Evolutionary conservation across 345 rosid species (phyloP).

Genomic region (Eutrema yunnanense): DNA sequence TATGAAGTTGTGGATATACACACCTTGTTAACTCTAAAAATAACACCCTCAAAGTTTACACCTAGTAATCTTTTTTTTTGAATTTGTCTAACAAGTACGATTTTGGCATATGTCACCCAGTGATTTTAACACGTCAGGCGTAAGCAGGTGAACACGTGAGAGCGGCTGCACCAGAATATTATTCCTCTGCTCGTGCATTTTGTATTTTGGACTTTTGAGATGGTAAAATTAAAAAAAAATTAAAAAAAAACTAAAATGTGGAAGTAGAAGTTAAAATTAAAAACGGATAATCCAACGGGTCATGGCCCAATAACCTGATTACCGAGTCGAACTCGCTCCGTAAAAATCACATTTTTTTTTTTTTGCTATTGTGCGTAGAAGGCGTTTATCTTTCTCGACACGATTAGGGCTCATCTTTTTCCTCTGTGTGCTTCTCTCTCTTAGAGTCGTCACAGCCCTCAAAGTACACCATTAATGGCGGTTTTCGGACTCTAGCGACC

Average conservation of each 20-base stretch:
- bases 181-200: too few species aligned
- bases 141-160: too few species aligned
- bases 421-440: constrained; percentile 7
- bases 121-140: too few species aligned
- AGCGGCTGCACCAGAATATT: too few species aligned
- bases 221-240: neutral
- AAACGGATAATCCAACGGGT: neutral
- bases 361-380: too few species aligned
- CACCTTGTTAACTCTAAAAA: too few species aligned
- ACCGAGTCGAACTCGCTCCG: constrained; percentile 18
- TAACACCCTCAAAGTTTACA: too few species aligned
- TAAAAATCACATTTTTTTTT: neutral
- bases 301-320: constrained; percentile 16
- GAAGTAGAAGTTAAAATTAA: neutral
- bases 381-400: constrained; percentile 3
- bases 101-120: too few species aligned
- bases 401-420: constrained; percentile 15
- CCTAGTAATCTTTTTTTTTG: too few species aligned
- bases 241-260: neutral
- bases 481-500: neutral
- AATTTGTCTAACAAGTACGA: too few species aligned
- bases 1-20: too few species aligned
- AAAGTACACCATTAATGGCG: neutral
- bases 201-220: too few species aligned
- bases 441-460: neutral